Conservation (phyloP, 2,329 filamentous ascomycete genomes). For the Penicillium sp. region DNA sequence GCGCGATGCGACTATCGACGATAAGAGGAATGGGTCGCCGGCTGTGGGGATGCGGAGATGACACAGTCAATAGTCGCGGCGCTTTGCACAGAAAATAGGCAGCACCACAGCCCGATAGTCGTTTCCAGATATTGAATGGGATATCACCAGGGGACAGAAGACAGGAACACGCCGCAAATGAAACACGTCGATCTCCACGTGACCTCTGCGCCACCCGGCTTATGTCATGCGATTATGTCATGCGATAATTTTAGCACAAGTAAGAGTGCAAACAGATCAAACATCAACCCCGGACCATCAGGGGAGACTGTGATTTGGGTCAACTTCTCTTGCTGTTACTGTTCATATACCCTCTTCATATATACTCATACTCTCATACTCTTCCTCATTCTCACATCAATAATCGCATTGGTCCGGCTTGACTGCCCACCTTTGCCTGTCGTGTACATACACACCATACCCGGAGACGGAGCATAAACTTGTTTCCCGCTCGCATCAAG, state of each 20-base stretch:
- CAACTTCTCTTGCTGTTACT: background rate
- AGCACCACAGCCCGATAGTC: too few species aligned
- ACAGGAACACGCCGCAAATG: conserved; percentile 3
- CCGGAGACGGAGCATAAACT: conserved; percentile 2
- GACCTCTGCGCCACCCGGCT: conserved; percentile 16
- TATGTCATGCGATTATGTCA: background rate
- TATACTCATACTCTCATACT: too few species aligned
- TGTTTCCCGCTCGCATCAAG: conserved; percentile 22
- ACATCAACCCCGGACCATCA: conserved; percentile 6
- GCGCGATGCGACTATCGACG: conserved; percentile 24
- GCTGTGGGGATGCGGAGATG: background rate
- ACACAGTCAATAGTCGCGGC: background rate
- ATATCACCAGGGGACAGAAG: too few species aligned
- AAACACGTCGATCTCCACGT: conserved; percentile 28
- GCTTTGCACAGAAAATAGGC: too few species aligned
- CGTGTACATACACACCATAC: background rate
- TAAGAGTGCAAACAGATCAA: background rate
- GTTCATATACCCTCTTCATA: too few species aligned
- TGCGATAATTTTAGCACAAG: too few species aligned
- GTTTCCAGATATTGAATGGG: too few species aligned
- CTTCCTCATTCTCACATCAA: too few species aligned
- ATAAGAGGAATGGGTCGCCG: conserved; percentile 32
- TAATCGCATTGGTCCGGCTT: background rate
- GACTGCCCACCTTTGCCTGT: background rate
- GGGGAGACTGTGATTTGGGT: background rate